Conservation (phyloP, 2,329 filamentous ascomycete genomes). For the Scorias spongiosa region DNA sequence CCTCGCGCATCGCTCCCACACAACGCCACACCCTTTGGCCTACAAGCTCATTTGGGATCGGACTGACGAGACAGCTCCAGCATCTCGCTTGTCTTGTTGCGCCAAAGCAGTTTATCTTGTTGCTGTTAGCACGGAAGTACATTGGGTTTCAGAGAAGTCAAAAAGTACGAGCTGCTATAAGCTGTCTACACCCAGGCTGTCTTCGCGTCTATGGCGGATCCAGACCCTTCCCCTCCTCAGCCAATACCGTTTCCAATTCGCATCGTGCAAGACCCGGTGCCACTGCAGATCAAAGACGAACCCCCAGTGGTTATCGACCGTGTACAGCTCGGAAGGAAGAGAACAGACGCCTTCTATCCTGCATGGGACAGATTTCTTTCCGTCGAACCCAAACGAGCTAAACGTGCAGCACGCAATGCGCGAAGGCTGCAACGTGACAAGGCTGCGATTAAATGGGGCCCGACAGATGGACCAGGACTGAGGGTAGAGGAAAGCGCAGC, state of each 20-base stretch:
- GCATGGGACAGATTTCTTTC: conserved; percentile 19
- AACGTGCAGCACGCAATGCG: conserved; percentile 9
- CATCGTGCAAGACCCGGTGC: conserved; percentile 8
- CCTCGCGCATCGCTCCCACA: no score
- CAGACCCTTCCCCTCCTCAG: conserved; percentile 6
- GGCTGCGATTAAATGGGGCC: conserved; percentile 6
- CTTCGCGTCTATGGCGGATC: conserved; percentile 2
- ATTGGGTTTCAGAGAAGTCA: no score
- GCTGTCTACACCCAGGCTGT: no score
- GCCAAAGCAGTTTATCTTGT: no score
- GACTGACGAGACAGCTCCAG: no score
- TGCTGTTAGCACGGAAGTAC: no score
- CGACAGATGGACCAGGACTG: conserved; percentile 12
- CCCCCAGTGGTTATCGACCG: not conserved
- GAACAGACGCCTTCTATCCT: conserved; percentile 7
- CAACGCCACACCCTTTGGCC: no score
- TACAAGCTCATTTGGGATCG: no score
- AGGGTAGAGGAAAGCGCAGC: conserved; percentile 13
- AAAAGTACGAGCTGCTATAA: no score
- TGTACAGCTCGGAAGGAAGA: not conserved
- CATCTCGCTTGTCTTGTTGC: no score
- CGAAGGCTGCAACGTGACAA: conserved; percentile 10
- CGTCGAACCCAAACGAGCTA: conserved; percentile 14
- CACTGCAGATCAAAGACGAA: not conserved
- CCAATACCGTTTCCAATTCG: conserved; percentile 14